These are phyloP conservation scores for Prunus armeniaca DNA, from an alignment of 306 rosid genomes.

Conservation along the genomic window DNA sequence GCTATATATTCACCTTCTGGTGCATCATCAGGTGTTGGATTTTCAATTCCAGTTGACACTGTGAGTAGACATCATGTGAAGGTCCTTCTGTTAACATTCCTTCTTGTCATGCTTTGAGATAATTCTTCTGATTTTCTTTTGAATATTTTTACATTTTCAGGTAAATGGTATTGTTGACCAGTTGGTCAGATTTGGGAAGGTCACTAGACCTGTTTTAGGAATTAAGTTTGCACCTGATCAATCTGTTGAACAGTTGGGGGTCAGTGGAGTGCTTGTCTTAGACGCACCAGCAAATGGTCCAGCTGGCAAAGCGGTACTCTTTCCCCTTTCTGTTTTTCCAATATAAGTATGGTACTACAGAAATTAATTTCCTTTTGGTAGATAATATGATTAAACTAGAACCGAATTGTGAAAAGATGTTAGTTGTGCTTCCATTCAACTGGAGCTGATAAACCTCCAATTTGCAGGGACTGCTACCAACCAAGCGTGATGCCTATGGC, in stretches of 20 bases:
- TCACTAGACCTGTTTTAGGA: conserved; percentile 96
- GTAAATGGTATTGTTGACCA: conserved; percentile 97
- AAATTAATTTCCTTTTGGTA: conserved; percentile 3
- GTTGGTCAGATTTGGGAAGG: conserved; percentile 90
- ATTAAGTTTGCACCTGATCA: conserved; percentile 99
- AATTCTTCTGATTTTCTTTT: not conserved
- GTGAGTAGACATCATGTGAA: conserved; percentile 47
- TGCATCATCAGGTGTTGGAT: conserved; percentile 98
- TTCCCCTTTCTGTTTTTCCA: not conserved
- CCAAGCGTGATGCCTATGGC: conserved; percentile 89
- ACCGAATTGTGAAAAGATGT: not conserved
- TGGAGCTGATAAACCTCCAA: conserved; percentile 14
- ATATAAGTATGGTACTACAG: not conserved
- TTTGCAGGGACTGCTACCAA: conserved; percentile 78
- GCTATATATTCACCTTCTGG: conserved; percentile 99
- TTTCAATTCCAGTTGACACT: conserved; percentile 96
- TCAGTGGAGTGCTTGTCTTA: conserved; percentile 93
- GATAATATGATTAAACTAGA: conserved; percentile 13
- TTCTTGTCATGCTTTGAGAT: conserved; percentile 3
- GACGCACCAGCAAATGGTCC: conserved; percentile 95
- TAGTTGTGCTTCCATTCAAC: not conserved
- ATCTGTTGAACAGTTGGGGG: conserved; percentile 93
- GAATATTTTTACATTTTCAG: conserved; percentile 36
- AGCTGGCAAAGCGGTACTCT: conserved; percentile 89
- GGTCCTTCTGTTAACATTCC: conserved; percentile 4